Evolutionary conservation across 176 grass and related monocot species (phyloP).

Genomic region (Musa acuminata): DNA sequence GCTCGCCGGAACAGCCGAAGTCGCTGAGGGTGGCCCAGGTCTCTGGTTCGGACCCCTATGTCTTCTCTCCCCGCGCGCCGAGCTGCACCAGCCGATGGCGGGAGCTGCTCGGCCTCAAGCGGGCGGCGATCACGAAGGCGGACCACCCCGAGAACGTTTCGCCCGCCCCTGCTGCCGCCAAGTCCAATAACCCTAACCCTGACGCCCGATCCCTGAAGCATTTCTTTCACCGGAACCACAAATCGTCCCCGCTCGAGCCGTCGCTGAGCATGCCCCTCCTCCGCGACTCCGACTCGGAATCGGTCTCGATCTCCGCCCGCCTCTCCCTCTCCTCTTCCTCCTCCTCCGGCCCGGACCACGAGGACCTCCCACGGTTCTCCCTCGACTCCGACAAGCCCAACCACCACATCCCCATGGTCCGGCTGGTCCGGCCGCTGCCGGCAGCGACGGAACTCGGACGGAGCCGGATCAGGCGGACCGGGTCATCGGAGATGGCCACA

Average conservation of each 20-base stretch:
- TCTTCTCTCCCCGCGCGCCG: conserved; percentile 41
- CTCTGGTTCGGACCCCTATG: conserved; percentile 9
- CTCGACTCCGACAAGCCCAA: conserved; percentile 22
- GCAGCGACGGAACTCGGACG: conserved; percentile 13
- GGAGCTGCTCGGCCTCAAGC: conserved; percentile 43
- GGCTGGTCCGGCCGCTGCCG: conserved; percentile 18
- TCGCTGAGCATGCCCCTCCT: conserved; percentile 38
- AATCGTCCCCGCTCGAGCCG: conserved; percentile 32
- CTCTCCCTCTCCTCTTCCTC: conserved; percentile 38
- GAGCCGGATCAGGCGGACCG: conserved; percentile 19
- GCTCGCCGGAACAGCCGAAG: conserved; percentile 29
- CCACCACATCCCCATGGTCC: conserved; percentile 37
- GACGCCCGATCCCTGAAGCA: conserved; percentile 6
- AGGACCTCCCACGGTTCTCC: conserved; percentile 8
- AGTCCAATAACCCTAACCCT: neutral
- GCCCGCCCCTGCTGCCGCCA: conserved; percentile 1
- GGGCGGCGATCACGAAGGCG: neutral
- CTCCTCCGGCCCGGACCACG: conserved; percentile 39
- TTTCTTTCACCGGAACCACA: conserved; percentile 40
- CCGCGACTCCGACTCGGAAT: conserved; percentile 19
- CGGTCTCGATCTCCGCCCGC: conserved; percentile 29
- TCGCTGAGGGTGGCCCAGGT: conserved; percentile 24
- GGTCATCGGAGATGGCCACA: neutral
- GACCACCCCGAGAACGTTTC: neutral
- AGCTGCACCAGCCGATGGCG: conserved; percentile 46